Base-by-base conservation (phyloP, 495 filamentous ascomycete genomes). In the Xylaria nigripes region DNA sequence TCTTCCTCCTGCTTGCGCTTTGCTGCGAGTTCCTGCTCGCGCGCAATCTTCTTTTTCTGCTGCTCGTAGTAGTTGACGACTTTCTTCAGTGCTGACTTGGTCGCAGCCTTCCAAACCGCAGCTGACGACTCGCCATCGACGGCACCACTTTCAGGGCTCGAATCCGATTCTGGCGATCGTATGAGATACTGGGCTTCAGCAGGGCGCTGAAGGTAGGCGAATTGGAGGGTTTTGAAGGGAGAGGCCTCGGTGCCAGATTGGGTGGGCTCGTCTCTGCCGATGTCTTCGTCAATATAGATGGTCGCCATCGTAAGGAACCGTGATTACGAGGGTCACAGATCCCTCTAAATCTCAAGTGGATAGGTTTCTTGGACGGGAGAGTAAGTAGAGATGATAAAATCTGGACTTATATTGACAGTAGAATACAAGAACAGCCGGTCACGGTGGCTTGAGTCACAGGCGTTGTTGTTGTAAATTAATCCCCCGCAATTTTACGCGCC, bases 51-150 rank as follows among this genome's bases (percentile, higher is more conserved):
- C 78, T 83, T 87, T 74, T 86, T 84, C 67, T 86, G 76, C 61
- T 76, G 73, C 54, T 89, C 86, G 51, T 77, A 80, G 47, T 81
- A 78, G 68, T 82, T 85, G 70, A 77, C 76, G 23, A 81, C 83
- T 72, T 92, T 92, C 77, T 92, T 92, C 63, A 87, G 59, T 13
- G 87, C 87, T 34, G 81, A 82, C 73, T 90, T 90, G 36, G 87
- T 82, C 9, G 85, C 83, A 44, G 84, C 80, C 70, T 90, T 87
- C 84, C 86, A 95, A 52, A 84, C 80, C 58, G 66, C 10, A 36
- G 4, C 32, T 36, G 4, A 2, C 15, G 32, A 36, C 29, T 70
- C 55, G 50, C 64, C 60, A 48, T 67, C 68, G 38, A 56, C 45
- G 36, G 72, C 72, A 54, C 81, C 82, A 40, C 74, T 70, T 66